phyloP scores from a whole-genome alignment of 2,329 filamentous ascomycete genomes.

The Arthrobotrys megalospora region DNA sequence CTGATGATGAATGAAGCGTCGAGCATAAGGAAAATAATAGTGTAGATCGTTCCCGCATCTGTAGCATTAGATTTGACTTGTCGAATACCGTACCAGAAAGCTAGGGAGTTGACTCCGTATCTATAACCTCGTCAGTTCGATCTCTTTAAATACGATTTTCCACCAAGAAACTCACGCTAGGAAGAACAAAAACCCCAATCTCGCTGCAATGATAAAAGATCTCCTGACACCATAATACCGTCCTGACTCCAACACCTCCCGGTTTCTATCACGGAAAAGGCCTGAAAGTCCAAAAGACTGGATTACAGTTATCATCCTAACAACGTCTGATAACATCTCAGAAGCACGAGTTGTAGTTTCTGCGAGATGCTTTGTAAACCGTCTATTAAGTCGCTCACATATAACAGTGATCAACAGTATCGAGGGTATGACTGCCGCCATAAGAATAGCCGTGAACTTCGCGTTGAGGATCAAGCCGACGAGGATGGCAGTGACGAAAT shows the following conservation, averaged over 20 bases:
- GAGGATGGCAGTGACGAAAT: slow-evolving; percentile 78
- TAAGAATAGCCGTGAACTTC: slow-evolving; percentile 76
- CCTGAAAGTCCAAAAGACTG: slow-evolving; percentile 68
- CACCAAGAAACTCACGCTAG: slow-evolving; percentile 69
- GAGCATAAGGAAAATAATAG: slow-evolving; percentile 76
- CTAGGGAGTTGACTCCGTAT: slow-evolving; percentile 77
- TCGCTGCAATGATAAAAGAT: slow-evolving; percentile 72
- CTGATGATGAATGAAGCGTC: slow-evolving; percentile 77
- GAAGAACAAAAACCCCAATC: slow-evolving; percentile 77
- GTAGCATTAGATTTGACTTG: slow-evolving; percentile 69
- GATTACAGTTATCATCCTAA: slow-evolving; percentile 70
- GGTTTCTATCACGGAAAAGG: slow-evolving; percentile 51
- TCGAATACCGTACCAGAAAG: slow-evolving; percentile 78
- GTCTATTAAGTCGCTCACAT: slow-evolving; percentile 70
- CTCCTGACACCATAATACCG: slow-evolving; percentile 70
- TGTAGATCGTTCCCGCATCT: slow-evolving; percentile 73
- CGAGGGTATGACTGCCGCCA: slow-evolving; percentile 70
- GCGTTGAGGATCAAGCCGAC: slow-evolving; percentile 78
- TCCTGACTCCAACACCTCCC: slow-evolving; percentile 41
- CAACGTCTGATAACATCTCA: slow-evolving; percentile 69
- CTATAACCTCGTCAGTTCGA: slow-evolving; percentile 41
- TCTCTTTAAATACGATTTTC: neutral
- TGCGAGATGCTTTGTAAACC: slow-evolving; percentile 67
- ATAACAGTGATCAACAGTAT: slow-evolving; percentile 69
- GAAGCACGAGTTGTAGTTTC: slow-evolving; percentile 68